Percentiles rank a stretch among this genome's conserved stretches.
phyloP scores from a whole-genome alignment of 768 basidiomycete genomes.

The Mycena capillaripes region DNA sequence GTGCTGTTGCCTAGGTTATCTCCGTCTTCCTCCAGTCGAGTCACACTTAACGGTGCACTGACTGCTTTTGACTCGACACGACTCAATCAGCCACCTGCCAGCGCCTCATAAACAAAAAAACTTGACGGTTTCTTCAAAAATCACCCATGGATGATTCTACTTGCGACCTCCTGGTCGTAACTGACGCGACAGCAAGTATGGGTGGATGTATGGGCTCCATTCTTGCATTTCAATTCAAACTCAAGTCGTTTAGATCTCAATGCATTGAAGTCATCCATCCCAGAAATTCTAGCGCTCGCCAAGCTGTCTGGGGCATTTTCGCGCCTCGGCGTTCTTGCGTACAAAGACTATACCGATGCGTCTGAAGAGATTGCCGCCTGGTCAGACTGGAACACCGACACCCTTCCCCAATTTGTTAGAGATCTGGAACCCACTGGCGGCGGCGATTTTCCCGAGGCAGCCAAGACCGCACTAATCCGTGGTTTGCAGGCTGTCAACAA shows the following conservation, averaged over 20 bases:
- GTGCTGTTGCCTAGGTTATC: too few species aligned
- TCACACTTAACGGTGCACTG: not conserved
- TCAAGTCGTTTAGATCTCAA: conserved; percentile 36
- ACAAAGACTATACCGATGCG: conserved; percentile 41
- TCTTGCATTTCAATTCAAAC: too few species aligned
- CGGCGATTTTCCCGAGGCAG: conserved; percentile 46
- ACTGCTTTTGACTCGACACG: not conserved
- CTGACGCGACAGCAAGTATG: conserved; percentile 44
- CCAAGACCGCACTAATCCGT: conserved; percentile 43
- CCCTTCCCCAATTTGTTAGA: conserved; percentile 37
- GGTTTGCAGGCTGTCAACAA: conserved; percentile 40
- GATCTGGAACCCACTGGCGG: conserved; percentile 37
- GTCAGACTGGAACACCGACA: conserved; percentile 41
- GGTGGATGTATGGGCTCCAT: conserved; percentile 34
- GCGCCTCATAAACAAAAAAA: not conserved
- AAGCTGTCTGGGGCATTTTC: conserved; percentile 43
- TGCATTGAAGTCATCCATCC: conserved; percentile 38
- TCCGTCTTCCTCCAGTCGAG: too few species aligned
- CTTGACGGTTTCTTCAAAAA: not conserved
- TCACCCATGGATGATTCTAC: not conserved
- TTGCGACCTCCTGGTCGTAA: conserved; percentile 44
- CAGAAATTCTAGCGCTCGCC: conserved; percentile 43
- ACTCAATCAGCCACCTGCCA: too few species aligned
- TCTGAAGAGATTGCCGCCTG: conserved; percentile 35
- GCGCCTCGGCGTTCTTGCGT: conserved; percentile 44